Evolutionary conservation across 257 asterid genomes (phyloP).

Genomic region (Petunia secreta): DNA sequence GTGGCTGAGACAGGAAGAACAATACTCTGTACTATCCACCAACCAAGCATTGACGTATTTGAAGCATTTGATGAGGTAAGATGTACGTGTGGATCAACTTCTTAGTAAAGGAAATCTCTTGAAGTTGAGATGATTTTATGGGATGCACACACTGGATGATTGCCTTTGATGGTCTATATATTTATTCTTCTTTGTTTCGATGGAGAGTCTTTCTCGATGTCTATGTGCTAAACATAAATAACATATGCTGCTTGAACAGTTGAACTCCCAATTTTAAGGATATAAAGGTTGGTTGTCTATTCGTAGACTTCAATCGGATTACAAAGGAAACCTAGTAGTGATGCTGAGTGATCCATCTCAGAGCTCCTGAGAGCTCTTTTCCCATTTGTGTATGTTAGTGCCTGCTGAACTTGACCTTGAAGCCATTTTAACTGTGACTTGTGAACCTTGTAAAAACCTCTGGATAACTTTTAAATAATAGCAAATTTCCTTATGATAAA

Average conservation of each 20-base stretch:
- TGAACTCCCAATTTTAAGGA: too few relatives aligned
- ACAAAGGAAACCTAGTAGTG: too few relatives aligned
- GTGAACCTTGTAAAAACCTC: background rate
- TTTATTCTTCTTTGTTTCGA: too few relatives aligned
- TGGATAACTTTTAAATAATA: background rate
- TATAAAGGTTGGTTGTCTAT: too few relatives aligned
- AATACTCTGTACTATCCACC: constrained; percentile 66
- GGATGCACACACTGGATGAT: too few relatives aligned
- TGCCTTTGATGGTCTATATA: too few relatives aligned
- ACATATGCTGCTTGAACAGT: too few relatives aligned
- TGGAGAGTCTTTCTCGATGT: too few relatives aligned
- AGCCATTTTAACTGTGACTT: background rate
- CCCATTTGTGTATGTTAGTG: background rate
- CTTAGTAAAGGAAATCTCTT: background rate
- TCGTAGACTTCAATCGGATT: too few relatives aligned
- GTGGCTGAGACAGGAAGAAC: constrained; percentile 63
- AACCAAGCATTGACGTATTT: constrained; percentile 61
- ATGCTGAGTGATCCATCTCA: background rate
- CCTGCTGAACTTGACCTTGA: background rate
- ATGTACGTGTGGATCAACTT: background rate
- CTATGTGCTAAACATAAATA: too few relatives aligned
- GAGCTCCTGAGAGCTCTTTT: background rate
- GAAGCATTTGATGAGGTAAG: constrained; percentile 53
- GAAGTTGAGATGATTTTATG: too few relatives aligned
- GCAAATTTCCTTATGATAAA: too few relatives aligned